phyloP scores from a whole-genome alignment of 352 stramenopile genomes.

The Saprolegnia diclina region DNA sequence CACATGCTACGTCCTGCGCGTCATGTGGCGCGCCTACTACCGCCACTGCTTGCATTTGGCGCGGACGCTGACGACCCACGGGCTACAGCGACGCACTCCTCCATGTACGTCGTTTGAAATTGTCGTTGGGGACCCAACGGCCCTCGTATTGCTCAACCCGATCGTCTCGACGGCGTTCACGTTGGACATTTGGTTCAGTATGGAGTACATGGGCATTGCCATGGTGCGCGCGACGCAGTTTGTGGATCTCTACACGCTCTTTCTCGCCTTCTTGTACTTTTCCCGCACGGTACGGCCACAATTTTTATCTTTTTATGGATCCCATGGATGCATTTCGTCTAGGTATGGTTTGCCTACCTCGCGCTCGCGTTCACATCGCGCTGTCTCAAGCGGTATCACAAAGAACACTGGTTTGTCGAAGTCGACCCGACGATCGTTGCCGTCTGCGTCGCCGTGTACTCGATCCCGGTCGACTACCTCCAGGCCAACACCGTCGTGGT shows the following conservation, averaged over 20 bases:
- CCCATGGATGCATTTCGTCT: no score
- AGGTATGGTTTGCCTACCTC: slow-evolving; percentile 1
- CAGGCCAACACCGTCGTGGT: slow-evolving; percentile 1
- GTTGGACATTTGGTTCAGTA: slow-evolving; percentile 7
- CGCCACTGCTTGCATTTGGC: not conserved
- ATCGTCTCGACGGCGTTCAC: slow-evolving; percentile 3
- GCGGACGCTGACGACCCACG: not conserved
- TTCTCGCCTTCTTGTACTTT: slow-evolving; percentile 11
- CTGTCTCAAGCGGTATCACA: not conserved
- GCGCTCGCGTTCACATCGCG: not conserved
- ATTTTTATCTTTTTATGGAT: not conserved
- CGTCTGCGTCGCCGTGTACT: not conserved
- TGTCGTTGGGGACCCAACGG: slow-evolving; percentile 1
- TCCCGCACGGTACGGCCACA: slow-evolving; percentile 5
- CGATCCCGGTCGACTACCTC: not conserved
- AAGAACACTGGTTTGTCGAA: not conserved
- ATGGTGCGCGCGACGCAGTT: slow-evolving; percentile 15
- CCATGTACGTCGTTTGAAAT: not conserved
- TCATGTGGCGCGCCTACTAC: not conserved
- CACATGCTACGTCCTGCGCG: not conserved
- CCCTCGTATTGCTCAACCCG: not conserved
- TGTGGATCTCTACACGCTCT: not conserved
- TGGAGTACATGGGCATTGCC: slow-evolving; percentile 18
- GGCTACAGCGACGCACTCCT: not conserved
- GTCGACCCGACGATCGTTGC: slow-evolving; percentile 5